Evolutionary conservation across 345 rosid genomes (phyloP).

Genomic region (Ceriops tagal): DNA sequence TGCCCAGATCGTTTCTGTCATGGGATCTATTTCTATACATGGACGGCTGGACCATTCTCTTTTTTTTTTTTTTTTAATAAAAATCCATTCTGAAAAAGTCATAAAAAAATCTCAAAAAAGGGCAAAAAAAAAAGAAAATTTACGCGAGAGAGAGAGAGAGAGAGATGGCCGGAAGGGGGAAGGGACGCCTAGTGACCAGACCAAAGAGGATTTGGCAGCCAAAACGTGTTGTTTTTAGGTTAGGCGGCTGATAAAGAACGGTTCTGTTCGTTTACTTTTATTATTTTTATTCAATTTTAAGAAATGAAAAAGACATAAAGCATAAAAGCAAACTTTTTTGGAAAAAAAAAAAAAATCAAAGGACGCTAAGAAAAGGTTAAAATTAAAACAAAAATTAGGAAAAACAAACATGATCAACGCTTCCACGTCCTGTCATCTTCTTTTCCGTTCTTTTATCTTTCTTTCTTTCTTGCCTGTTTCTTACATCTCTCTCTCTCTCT

Average conservation of each 20-base stretch:
- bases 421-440: background rate
- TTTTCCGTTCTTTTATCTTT: background rate
- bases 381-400: no score
- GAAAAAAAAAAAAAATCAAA: no score
- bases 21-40: no score
- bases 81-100: no score
- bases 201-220: background rate
- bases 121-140: no score
- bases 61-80: no score
- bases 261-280: background rate
- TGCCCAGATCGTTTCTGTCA: no score
- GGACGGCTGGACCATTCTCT: background rate
- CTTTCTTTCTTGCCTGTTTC: background rate
- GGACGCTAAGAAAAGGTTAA: no score
- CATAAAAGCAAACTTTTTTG: no score
- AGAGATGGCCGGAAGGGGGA: background rate
- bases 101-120: no score
- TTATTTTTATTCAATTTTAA: background rate
- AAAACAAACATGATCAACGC: background rate
- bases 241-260: slow-evolving; percentile 11
- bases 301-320: background rate
- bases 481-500: background rate
- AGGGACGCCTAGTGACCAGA: slow-evolving; percentile 1
- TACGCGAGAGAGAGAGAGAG: background rate
- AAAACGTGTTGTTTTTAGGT: slow-evolving; percentile 8